A percentile compares a stretch with the other conserved stretches of the same genome.
Conservation (phyloP, 2,329 filamentous ascomycete species). For the Pseudocercospora fuligena region DNA sequence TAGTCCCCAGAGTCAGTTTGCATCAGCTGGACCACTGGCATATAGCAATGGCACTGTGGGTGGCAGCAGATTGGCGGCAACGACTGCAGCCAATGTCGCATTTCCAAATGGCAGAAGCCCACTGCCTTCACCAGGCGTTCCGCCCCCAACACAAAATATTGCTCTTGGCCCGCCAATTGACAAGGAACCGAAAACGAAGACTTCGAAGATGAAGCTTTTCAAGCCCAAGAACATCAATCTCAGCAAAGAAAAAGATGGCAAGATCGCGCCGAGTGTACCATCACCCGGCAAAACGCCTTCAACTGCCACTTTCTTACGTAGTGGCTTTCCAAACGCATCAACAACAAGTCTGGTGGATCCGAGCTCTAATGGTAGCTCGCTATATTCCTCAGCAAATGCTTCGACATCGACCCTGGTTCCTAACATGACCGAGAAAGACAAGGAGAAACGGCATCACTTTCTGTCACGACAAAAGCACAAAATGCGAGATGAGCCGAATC, state of each 20-base stretch:
- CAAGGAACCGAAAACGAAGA: conserved; percentile 69
- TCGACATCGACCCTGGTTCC: conserved; percentile 78
- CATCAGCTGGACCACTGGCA: conserved; percentile 29
- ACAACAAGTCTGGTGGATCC: conserved; percentile 71
- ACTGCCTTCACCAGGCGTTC: conserved; percentile 47
- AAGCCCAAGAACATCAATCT: conserved; percentile 75
- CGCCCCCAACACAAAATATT: conserved; percentile 22
- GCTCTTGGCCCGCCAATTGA: conserved; percentile 36
- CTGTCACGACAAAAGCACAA: conserved; percentile 80
- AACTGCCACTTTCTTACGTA: conserved; percentile 65
- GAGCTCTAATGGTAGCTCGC: conserved; percentile 60
- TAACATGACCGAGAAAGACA: conserved; percentile 63
- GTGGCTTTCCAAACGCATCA: conserved; percentile 69
- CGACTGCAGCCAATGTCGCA: conserved; percentile 73
- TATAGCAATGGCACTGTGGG: conserved; percentile 68
- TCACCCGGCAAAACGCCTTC: conserved; percentile 58
- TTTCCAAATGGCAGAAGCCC: conserved; percentile 66
- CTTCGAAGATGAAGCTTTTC: conserved; percentile 81
- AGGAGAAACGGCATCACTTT: conserved; percentile 80
- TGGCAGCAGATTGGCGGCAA: conserved; percentile 67
- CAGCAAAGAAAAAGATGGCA: conserved; percentile 67
- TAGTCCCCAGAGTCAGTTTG: conserved; percentile 39
- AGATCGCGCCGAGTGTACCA: conserved; percentile 68
- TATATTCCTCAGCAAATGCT: conserved; percentile 77
- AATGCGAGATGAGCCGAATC: conserved; percentile 67